Percentiles rank a stretch among this genome's conserved stretches.
Conservation (phyloP, 2,329 filamentous ascomycete species). For the Neonectria ditissima region DNA sequence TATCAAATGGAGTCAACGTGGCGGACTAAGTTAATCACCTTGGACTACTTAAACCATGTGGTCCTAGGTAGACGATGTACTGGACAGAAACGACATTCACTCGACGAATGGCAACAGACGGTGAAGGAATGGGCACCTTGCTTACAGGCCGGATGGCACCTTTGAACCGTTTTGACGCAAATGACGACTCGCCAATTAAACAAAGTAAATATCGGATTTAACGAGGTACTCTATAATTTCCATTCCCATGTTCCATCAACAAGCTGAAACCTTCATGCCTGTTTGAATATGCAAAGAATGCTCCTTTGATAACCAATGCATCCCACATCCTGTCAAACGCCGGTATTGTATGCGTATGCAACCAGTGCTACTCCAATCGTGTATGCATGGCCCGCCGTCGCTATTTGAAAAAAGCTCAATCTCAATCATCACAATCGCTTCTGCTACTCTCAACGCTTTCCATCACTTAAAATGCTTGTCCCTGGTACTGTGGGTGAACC, state of each 20-base stretch:
- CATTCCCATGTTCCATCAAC: conserved; percentile 17
- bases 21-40: too few relatives aligned
- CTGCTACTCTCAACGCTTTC: background rate
- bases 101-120: background rate
- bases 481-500: conserved; percentile 50
- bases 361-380: conserved; percentile 31
- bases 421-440: background rate
- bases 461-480: conserved; percentile 50
- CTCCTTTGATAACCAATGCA: conserved; percentile 22
- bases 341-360: conserved; percentile 33
- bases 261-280: conserved; percentile 26
- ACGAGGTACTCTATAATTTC: conserved; percentile 19
- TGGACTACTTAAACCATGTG: too few relatives aligned
- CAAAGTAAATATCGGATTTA: conserved; percentile 15
- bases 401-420: conserved; percentile 23
- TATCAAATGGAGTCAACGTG: background rate
- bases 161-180: too few relatives aligned
- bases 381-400: conserved; percentile 22
- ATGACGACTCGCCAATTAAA: background rate
- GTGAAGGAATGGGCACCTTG: too few relatives aligned
- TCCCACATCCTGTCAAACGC: conserved; percentile 36
- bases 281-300: conserved; percentile 27
- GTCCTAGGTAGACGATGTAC: too few relatives aligned
- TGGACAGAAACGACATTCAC: background rate
- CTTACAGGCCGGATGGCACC: too few relatives aligned